Percentiles rank a stretch among this genome's conserved stretches.
These are phyloP conservation scores for Aspergillus sp. DNA, from an alignment of 2,329 filamentous ascomycete species.

Conservation along the genomic window DNA sequence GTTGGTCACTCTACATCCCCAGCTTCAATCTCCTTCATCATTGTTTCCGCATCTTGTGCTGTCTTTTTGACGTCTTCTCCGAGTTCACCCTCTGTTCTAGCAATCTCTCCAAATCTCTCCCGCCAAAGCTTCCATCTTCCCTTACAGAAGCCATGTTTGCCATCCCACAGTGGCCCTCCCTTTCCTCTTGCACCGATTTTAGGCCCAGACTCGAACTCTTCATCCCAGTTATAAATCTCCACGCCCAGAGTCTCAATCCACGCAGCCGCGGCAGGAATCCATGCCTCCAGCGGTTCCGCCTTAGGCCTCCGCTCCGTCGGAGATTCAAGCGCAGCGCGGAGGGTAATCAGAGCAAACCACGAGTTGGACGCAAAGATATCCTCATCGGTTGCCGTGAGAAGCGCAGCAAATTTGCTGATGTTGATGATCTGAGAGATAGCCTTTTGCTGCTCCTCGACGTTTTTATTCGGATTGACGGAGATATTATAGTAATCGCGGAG, in stretches of 20 bases:
- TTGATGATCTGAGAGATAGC: constrained; percentile 4
- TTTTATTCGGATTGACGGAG: background rate
- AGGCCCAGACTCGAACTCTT: constrained; percentile 1
- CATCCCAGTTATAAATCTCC: constrained; percentile 16
- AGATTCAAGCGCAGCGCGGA: constrained; percentile 10
- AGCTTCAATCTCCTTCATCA: constrained; percentile 14
- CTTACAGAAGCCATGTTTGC: constrained; percentile 14
- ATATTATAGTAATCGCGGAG: background rate
- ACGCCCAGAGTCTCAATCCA: constrained; percentile 16
- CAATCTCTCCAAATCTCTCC: constrained; percentile 12
- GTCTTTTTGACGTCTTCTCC: background rate
- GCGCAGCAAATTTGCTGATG: constrained; percentile 7
- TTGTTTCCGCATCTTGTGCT: constrained; percentile 9
- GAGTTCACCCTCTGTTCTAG: background rate
- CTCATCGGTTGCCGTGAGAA: constrained; percentile 12
- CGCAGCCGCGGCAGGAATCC: constrained; percentile 10
- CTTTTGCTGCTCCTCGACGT: background rate
- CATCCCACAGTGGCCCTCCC: constrained; percentile 13
- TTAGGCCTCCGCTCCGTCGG: background rate
- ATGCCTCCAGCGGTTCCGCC: constrained; percentile 1
- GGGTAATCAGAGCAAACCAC: constrained; percentile 12
- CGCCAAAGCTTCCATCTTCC: constrained; percentile 13
- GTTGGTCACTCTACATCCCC: constrained; percentile 4
- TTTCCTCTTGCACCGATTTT: constrained; percentile 1
- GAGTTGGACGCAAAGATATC: constrained; percentile 4